phyloP scores from a whole-genome alignment of 1,284 basidiomycete species.

The Ustilago crameri region DNA sequence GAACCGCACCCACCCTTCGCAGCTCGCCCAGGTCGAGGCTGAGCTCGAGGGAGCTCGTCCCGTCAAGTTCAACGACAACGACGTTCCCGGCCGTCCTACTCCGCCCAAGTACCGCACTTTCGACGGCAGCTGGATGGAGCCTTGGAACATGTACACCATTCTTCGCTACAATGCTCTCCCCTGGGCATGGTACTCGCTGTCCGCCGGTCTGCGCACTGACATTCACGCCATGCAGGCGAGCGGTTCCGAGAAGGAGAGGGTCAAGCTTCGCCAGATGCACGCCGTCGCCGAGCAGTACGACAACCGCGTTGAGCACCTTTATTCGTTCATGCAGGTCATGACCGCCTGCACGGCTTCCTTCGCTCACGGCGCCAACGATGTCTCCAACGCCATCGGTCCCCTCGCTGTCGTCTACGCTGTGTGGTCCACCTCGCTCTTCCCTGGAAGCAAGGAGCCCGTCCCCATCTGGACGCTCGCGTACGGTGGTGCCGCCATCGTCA shows the following conservation, averaged over 20 bases:
- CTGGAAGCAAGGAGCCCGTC: constrained; percentile 15
- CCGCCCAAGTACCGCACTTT: constrained; percentile 43
- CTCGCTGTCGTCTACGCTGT: constrained; percentile 43
- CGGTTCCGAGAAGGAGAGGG: constrained; percentile 28
- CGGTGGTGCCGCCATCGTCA: constrained; percentile 36
- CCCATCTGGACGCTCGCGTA: constrained; percentile 51
- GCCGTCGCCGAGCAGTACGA: constrained; percentile 43
- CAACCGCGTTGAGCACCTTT: constrained; percentile 51
- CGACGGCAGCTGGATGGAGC: constrained; percentile 39
- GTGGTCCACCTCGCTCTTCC: constrained; percentile 34
- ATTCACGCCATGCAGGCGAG: constrained; percentile 44
- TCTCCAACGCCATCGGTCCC: constrained; percentile 48
- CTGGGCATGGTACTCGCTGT: constrained; percentile 29
- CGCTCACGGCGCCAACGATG: constrained; percentile 55
- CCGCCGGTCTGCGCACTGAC: constrained; percentile 41
- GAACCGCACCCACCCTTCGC: constrained; percentile 8
- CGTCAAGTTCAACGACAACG: constrained; percentile 1
- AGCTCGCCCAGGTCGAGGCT: constrained; percentile 25
- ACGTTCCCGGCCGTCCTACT: constrained; percentile 29
- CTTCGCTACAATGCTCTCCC: constrained; percentile 40
- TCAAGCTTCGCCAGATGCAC: constrained; percentile 38
- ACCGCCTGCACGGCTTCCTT: constrained; percentile 49
- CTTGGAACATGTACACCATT: constrained; percentile 49
- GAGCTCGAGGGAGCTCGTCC: constrained; percentile 23
- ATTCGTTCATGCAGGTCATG: constrained; percentile 50